Evolutionary conservation across 2,329 filamentous ascomycete genomes (phyloP), one percentile per base, ranked within the genome.

Genomic region (Eutypella sp.): DNA sequence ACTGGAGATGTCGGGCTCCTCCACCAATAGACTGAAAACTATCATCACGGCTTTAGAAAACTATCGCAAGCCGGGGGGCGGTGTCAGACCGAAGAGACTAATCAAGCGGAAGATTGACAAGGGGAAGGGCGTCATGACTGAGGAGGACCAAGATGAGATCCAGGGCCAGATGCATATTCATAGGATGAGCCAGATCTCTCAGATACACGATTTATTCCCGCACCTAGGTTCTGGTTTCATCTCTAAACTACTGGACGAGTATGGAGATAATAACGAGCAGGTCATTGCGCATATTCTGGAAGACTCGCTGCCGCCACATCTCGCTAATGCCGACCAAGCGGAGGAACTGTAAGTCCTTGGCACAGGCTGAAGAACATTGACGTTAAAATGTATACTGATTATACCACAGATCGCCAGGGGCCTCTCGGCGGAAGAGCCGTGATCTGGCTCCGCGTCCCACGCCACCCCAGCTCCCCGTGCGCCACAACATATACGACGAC

Each of bases 161-260:
- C 57, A 67, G 5, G 65, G 64, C 3, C 72, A 78, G 37, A 71
- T 91, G 27, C 88, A 93, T 58, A 70, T 92, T 19, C 89, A 96
- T 65, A 83, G 76, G 36, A 85, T 95, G 80, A 91, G 86, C 56
- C 80, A 92, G 41, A 82, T 97, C 42, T 86, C 86, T 0, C 89
- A 95, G 63, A 77, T 99, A n/a, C 90, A 96, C 61, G 92, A 99
- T 60, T 73, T 97, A 0, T 96, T 97, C 59, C 89, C 92, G 0
- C 82, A 95, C 51, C 72, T 97, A 9, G 90, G 91, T 5, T 84
- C 87, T 4, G 87, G 78, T 0, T 97, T 96, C 60, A 73, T 97
- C 15, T 76, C 87, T 16, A 85, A 79, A 56, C 75, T 95, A 9
- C 74, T 96, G 20, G 86, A 92, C 57, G 82, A 88, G 60, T 96